Percentiles rank a stretch among this genome's conserved stretches.
These are phyloP conservation scores for Lichtheimia corymbifera DNA, from an alignment of 371 early-diverging fungal species.

Conservation along the genomic window DNA sequence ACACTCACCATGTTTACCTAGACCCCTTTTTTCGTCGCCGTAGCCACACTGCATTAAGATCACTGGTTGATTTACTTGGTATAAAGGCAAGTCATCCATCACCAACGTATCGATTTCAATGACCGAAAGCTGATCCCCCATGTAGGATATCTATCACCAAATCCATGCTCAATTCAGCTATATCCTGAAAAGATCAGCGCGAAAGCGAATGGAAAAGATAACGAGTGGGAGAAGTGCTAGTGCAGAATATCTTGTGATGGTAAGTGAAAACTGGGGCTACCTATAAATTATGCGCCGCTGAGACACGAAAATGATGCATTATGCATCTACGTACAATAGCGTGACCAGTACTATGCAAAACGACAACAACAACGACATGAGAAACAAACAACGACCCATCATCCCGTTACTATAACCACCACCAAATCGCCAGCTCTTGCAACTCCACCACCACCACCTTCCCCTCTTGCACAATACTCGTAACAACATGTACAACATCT, in stretches of 20 bases:
- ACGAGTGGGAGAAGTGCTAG: conserved; percentile 41
- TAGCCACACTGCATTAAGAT: conserved; percentile 49
- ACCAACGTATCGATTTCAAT: not conserved
- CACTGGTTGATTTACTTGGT: conserved; percentile 51
- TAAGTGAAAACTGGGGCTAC: not conserved
- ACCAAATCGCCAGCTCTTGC: too few species aligned
- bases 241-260: conserved; percentile 35
- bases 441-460: too few species aligned
- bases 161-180: conserved; percentile 59
- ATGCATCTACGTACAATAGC: too few species aligned
- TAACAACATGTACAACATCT: too few species aligned
- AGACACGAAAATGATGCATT: too few species aligned
- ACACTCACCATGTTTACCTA: conserved; percentile 7
- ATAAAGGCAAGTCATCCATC: conserved; percentile 31
- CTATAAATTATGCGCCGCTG: too few species aligned
- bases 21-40: conserved; percentile 55
- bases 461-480: too few species aligned
- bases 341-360: too few species aligned
- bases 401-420: too few species aligned
- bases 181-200: conserved; percentile 49
- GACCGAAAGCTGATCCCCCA: not conserved
- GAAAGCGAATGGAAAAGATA: conserved; percentile 48
- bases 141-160: conserved; percentile 51
- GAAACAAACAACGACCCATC: too few species aligned
- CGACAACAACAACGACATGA: too few species aligned